Evolutionary conservation across 2,329 filamentous ascomycete genomes (phyloP).

Genomic region (Colletotrichum musicola): DNA sequence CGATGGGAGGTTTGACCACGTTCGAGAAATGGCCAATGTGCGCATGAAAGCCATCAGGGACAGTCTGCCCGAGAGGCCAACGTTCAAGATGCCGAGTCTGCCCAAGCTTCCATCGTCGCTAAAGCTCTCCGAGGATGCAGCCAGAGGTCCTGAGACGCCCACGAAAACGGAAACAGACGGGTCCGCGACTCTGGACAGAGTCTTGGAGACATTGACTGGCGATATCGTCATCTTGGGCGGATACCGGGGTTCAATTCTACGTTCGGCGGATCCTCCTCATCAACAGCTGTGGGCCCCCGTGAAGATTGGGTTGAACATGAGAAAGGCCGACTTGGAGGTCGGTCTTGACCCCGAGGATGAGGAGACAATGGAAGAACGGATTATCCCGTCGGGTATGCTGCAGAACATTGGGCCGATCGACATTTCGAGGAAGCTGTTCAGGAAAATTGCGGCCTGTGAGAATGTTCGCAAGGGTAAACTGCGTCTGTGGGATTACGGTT

Average conservation of each 20-base stretch:
- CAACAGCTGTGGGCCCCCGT: constrained; percentile 95
- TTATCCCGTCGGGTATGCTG: constrained; percentile 90
- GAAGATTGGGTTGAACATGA: constrained; percentile 90
- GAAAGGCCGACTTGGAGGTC: constrained; percentile 91
- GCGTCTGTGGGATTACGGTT: constrained; percentile 90
- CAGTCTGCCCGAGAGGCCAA: constrained; percentile 83
- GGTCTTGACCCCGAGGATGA: constrained; percentile 86
- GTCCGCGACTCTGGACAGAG: constrained; percentile 60
- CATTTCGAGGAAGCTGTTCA: constrained; percentile 85
- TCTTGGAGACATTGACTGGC: constrained; percentile 78
- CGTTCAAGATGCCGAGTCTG: constrained; percentile 77
- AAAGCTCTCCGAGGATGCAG: constrained; percentile 41
- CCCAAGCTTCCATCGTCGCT: constrained; percentile 62
- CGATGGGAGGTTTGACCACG: constrained; percentile 82
- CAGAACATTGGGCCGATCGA: constrained; percentile 92
- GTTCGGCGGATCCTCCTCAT: constrained; percentile 83
- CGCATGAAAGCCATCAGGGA: constrained; percentile 92
- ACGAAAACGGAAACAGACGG: constrained; percentile 30
- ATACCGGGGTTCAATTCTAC: constrained; percentile 89
- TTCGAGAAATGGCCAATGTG: constrained; percentile 88
- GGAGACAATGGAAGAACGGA: constrained; percentile 83
- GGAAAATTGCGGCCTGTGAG: constrained; percentile 78
- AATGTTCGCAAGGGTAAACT: constrained; percentile 79
- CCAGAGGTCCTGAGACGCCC: constrained; percentile 44
- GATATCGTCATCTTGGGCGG: constrained; percentile 92